Percentiles rank a stretch among this genome's conserved stretches.
phyloP scores from a whole-genome alignment of 2,329 filamentous ascomycete genomes.

The Zarea fungicola region DNA sequence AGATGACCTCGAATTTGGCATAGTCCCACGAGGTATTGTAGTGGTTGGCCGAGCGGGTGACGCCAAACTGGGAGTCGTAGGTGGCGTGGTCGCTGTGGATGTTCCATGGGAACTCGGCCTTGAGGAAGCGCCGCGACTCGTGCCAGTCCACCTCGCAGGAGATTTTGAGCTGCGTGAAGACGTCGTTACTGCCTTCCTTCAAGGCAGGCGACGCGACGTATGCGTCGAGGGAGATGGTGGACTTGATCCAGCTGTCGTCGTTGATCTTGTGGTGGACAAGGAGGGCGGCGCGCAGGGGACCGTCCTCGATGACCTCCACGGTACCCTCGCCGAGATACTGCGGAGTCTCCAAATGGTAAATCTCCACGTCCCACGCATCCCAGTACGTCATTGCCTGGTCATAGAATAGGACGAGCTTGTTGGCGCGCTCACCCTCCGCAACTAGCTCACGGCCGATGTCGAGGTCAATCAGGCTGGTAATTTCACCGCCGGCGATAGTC shows the following conservation, averaged over 20 bases:
- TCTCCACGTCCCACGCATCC: constrained; percentile 98
- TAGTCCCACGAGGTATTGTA: constrained; percentile 98
- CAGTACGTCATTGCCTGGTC: constrained; percentile 97
- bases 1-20: constrained; percentile 97
- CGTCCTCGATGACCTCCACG: constrained; percentile 66
- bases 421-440: constrained; percentile 67
- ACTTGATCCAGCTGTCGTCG: constrained; percentile 78
- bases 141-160: constrained; percentile 91
- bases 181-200: too few species aligned
- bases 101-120: constrained; percentile 95
- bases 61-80: constrained; percentile 92
- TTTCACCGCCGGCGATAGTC: constrained; percentile 66
- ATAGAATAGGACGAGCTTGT: constrained; percentile 90
- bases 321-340: too few species aligned
- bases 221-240: constrained; percentile 74
- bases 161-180: too few species aligned
- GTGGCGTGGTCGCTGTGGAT: constrained; percentile 85
- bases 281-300: constrained; percentile 71
- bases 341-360: constrained; percentile 90
- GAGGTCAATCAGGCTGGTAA: constrained; percentile 80
- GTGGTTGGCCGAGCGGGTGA: constrained; percentile 85
- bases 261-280: constrained; percentile 84
- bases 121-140: constrained; percentile 95
- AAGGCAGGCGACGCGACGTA: constrained; percentile 53
- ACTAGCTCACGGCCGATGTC: constrained; percentile 71